phyloP scores from a whole-genome alignment of 352 stramenopile species.

The Phytopythium aichiense region DNA sequence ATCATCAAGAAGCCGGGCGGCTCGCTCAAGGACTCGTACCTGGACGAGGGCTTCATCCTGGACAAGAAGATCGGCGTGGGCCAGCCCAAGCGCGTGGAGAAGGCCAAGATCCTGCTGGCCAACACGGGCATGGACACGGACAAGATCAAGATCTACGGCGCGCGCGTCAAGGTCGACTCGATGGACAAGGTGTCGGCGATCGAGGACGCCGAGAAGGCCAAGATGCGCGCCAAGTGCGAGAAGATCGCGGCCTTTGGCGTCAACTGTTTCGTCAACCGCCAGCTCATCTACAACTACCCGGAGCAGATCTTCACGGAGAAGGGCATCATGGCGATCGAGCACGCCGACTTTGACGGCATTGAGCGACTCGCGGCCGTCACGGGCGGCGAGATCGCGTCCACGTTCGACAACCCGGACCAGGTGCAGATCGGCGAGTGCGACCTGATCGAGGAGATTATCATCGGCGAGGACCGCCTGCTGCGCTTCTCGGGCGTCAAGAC shows the following conservation, averaged over 20 bases:
- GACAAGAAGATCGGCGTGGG: conserved; percentile 96
- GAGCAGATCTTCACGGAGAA: conserved; percentile 98
- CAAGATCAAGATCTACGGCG: conserved; percentile 99
- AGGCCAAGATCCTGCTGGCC: conserved; percentile 98
- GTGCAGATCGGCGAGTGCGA: conserved; percentile 97
- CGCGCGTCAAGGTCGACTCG: conserved; percentile 96
- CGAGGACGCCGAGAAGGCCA: conserved; percentile 97
- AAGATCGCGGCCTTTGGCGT: conserved; percentile 98
- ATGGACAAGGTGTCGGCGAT: conserved; percentile 99
- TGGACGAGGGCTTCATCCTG: conserved; percentile 98
- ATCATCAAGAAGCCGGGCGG: conserved; percentile 98
- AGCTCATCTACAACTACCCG: conserved; percentile 99
- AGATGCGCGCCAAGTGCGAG: conserved; percentile 98
- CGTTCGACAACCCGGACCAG: conserved; percentile 97
- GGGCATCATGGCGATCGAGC: conserved; percentile 99
- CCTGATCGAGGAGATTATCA: conserved; percentile 98
- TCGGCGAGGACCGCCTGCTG: conserved; percentile 97
- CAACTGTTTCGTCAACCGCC: conserved; percentile 99
- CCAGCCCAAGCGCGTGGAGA: conserved; percentile 96
- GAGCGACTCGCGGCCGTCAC: conserved; percentile 96
- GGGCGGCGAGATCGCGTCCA: conserved; percentile 94
- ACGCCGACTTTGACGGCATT: conserved; percentile 99
- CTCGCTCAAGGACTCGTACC: conserved; percentile 95
- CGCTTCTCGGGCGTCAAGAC: conserved; percentile 97
- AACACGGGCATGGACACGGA: conserved; percentile 99